These are phyloP conservation scores for Euptelea pleiosperma DNA, from an alignment of 164 flowering plant genomes.

Conservation along the genomic window DNA sequence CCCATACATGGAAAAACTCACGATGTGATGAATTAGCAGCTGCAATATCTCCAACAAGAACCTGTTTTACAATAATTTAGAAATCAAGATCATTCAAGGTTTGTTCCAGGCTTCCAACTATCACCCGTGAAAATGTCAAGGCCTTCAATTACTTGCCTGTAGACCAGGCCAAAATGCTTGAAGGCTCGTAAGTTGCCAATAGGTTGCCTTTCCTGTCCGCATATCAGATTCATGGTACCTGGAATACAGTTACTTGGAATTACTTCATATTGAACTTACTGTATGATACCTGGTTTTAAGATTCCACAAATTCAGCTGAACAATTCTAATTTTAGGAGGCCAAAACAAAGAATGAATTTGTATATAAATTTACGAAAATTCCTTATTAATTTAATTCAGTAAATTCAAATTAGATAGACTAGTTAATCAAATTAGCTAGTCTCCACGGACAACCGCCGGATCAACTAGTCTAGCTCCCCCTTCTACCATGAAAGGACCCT, in stretches of 20 bases:
- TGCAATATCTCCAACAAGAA: conserved; percentile 87
- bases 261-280: too few species aligned
- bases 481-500: too few species aligned
- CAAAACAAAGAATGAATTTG: too few species aligned
- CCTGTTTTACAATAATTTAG: conserved; percentile 39
- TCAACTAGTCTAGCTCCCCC: too few species aligned
- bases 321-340: too few species aligned
- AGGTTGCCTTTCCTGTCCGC: conserved; percentile 94
- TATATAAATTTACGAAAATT: too few species aligned
- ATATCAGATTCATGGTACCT: conserved; percentile 99
- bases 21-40: conserved; percentile 97
- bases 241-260: conserved; percentile 10
- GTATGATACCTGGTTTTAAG: too few species aligned
- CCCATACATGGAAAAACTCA: conserved; percentile 84
- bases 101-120: not conserved
- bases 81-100: conserved; percentile 13
- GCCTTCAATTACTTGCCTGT: conserved; percentile 56
- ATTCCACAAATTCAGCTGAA: too few species aligned
- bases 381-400: too few species aligned
- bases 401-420: too few species aligned
- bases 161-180: conserved; percentile 99
- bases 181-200: conserved; percentile 99
- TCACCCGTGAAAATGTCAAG: not conserved
- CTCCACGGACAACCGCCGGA: too few species aligned
- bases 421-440: too few species aligned